Percentiles rank a stretch among this genome's conserved stretches.
phyloP scores from a whole-genome alignment of 1,284 basidiomycete genomes.

The Hemileia vastatrix region DNA sequence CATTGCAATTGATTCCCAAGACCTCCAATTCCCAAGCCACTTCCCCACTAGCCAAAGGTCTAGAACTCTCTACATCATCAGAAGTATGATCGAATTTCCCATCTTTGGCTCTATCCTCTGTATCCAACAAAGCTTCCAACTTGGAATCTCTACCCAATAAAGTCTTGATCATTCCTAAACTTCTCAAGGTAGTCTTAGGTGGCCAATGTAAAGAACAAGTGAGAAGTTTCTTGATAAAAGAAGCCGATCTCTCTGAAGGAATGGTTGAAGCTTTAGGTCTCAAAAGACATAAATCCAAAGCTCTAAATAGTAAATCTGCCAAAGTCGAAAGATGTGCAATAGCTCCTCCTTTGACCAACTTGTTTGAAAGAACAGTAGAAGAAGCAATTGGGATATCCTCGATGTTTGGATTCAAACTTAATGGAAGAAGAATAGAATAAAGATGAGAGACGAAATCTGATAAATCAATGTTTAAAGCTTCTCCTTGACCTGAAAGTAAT shows the following conservation, averaged over 20 bases:
- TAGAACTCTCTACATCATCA: conserved; percentile 21
- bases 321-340: too few relatives aligned
- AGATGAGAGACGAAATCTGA: conserved; percentile 66
- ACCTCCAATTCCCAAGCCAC: conserved; percentile 24
- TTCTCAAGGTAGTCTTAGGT: conserved; percentile 55
- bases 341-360: neutral
- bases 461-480: conserved; percentile 90
- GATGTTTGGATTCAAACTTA: conserved; percentile 49
- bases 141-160: conserved; percentile 69
- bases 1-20: conserved; percentile 8
- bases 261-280: conserved; percentile 49
- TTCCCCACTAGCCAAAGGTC: conserved; percentile 25
- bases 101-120: conserved; percentile 70
- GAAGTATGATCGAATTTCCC: conserved; percentile 48
- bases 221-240: conserved; percentile 82
- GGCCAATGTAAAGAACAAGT: conserved; percentile 71
- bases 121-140: conserved; percentile 71
- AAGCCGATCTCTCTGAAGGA: conserved; percentile 70
- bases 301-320: conserved; percentile 71
- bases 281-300: conserved; percentile 66
- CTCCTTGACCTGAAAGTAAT: conserved; percentile 91
- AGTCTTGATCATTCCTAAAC: conserved; percentile 62
- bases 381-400: conserved; percentile 45
- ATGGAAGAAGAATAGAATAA: conserved; percentile 48
- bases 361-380: conserved; percentile 19